Base-by-base conservation (phyloP, 2,329 filamentous ascomycete species). In the Orbilia javanica region DNA sequence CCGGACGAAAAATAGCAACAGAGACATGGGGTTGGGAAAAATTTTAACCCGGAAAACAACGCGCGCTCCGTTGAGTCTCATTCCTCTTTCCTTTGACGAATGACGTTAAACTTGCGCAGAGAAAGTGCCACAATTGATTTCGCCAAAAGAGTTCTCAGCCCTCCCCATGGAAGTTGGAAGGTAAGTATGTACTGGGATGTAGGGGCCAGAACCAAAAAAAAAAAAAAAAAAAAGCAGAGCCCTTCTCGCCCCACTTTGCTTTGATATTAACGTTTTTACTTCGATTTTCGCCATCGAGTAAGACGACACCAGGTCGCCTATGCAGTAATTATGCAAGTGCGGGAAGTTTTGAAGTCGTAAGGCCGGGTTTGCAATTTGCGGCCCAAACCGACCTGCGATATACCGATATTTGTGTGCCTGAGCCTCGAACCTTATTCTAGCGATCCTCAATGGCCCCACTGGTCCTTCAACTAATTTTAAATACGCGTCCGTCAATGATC, bases 271-370 rank as follows among this genome's bases (percentile, higher is more conserved):
- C 29, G 55, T 64, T 71, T 57, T 62, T 62, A 52, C 67, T 70
- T 67, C 34, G 53, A 64, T 72, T 67, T 65, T 78, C 55, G 60
- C 65, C 65, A 63, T 78, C 67, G 55, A 68, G 65, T 74, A 74
- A 67, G 62, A 78, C 42, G 57, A 65, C 67, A 68, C 67, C 74
- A 67, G 67, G 74, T 78, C 67, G 67, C 44, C 67, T 65, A 72
- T 78, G 74, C 62, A 72, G 57, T 42, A 36, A 78, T 72, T 72
- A 78, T 72, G 74, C 74, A 68, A 72, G 62, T 72, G 74, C 74
- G 74, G 74, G 74, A 78, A 72, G 74, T 78, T 78, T 72, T 71
- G 50, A 36, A 25, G 34, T 36, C 34, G 48, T 52, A 36, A 39
- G 44, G 57, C 50, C 25, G 36, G 55, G 22, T 64, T 67, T 69